Evolutionary conservation across 805 yeast species (phyloP), one percentile per base, ranked within the genome.

Genomic region (Zygoascus flipseniorum): DNA sequence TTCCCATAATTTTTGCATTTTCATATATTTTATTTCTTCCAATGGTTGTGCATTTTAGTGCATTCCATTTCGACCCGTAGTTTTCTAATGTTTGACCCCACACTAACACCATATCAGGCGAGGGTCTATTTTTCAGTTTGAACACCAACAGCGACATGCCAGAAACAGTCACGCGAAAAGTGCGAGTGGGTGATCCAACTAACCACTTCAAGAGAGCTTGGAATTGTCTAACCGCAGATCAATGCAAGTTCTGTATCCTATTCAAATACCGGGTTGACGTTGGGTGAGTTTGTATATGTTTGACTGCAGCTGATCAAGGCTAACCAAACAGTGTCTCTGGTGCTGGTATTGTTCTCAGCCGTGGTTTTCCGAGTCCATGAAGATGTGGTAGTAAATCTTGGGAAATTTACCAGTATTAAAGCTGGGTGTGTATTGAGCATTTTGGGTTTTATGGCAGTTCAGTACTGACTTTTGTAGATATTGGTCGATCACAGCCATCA

Each of bases 401-500:
- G 50, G 3, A 46, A 49, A 37, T 26, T 42, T 31, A 52, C 54
- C 14, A 48, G 45, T 23, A 23, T 23, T 6, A 23, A 23, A 23
- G 28, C 28, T 23, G 28, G 28, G 28, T 23, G 28, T 6, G 28
- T 23, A 23, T 23, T 23, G 28, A 4, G 6, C 6, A 23, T 3
- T 23, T 23, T 23, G 28, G 28, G 6, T 6, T 23, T 6, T 23
- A 23, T 8, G 6, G 44, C 3, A 50, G 53, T 3, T 23, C 6
- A 23, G 28, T 23, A 23, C 28, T 23, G 28, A 23, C 28, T 4
- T 23, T n/a, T 23, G 6, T 23, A 51, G 95, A 95, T 85, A 85
- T 62, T 93, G 93, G 2, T 80, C 87, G 65, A 95, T 84, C 8
- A 82, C 88, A 50, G 93, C 90, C 2, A 78, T 89, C 4, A 85